phyloP scores from a whole-genome alignment of 108 stramenopile species.

The Cyclotella choctawhatcheeana region DNA sequence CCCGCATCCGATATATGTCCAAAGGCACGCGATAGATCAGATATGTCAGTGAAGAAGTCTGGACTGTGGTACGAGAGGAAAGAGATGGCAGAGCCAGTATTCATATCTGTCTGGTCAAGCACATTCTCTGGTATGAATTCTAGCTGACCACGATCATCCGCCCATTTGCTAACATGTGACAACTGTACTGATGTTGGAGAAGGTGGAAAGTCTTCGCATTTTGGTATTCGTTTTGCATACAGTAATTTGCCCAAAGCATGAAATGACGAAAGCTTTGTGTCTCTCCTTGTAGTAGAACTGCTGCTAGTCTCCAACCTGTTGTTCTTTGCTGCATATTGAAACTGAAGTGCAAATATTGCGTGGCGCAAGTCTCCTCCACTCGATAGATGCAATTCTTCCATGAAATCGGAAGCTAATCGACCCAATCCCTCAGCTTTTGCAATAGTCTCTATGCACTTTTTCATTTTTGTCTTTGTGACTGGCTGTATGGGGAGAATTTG shows the following conservation, averaged over 20 bases:
- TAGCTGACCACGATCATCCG: constrained; percentile 51
- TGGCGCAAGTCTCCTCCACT: constrained; percentile 85
- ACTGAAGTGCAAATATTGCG: constrained; percentile 84
- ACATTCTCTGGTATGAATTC: constrained; percentile 86
- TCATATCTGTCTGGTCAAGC: constrained; percentile 75
- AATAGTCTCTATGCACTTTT: constrained; percentile 64
- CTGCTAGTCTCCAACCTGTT: background rate
- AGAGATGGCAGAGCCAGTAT: constrained; percentile 58
- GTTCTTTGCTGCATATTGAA: constrained; percentile 39
- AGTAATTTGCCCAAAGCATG: constrained; percentile 90
- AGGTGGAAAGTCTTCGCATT: background rate
- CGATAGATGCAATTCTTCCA: constrained; percentile 66
- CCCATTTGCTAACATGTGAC: constrained; percentile 17
- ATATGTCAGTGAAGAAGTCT: constrained; percentile 86
- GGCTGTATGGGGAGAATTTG: constrained; percentile 70
- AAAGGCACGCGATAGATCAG: constrained; percentile 64
- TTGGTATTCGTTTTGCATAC: constrained; percentile 77
- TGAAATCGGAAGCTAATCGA: constrained; percentile 30
- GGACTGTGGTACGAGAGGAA: constrained; percentile 84
- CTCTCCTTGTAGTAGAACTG: constrained; percentile 31
- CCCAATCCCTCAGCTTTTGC: constrained; percentile 44
- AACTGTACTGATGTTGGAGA: background rate
- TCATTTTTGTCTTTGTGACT: constrained; percentile 80
- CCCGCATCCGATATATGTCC: constrained; percentile 71
- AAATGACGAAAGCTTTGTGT: constrained; percentile 79